These are phyloP conservation scores for Solanum dulcamara DNA, from an alignment of 257 asterid genomes.

Conservation along the genomic window DNA sequence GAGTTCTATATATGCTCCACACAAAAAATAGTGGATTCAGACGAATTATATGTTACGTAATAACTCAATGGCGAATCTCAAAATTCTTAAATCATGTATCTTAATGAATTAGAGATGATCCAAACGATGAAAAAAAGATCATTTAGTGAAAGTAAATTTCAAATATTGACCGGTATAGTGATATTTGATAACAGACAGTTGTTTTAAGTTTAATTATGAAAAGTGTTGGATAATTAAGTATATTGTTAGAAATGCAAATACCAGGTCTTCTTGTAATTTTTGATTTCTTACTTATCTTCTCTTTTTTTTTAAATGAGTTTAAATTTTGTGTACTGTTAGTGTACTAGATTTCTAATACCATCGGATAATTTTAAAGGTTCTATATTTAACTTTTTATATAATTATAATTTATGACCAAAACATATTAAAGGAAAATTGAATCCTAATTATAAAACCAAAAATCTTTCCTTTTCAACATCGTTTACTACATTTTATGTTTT, in stretches of 20 bases:
- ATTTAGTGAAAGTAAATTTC: not conserved
- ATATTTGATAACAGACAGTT: not conserved
- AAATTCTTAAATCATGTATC: not conserved
- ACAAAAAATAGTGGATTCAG: not conserved
- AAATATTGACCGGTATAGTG: not conserved
- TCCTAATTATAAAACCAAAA: too few species aligned
- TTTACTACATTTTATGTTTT: too few species aligned
- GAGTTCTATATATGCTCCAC: not conserved
- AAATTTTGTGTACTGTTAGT: too few species aligned
- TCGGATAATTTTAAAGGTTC: too few species aligned
- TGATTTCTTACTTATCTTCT: not conserved
- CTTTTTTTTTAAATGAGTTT: not conserved
- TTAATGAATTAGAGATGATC: not conserved
- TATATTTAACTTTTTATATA: too few species aligned
- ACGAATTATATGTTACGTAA: too few species aligned
- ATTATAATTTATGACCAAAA: too few species aligned
- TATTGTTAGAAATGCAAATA: not conserved
- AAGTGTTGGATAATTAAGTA: too few species aligned
- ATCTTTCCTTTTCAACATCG: too few species aligned
- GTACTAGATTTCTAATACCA: too few species aligned
- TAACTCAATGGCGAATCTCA: not conserved
- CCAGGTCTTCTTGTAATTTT: not conserved
- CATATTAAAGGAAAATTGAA: too few species aligned
- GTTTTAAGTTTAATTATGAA: not conserved
- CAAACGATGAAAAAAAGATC: not conserved